Evolutionary conservation across 1,284 basidiomycete genomes (phyloP), one percentile per base, ranked within the genome.

Genomic region (Ustilago hordei): DNA sequence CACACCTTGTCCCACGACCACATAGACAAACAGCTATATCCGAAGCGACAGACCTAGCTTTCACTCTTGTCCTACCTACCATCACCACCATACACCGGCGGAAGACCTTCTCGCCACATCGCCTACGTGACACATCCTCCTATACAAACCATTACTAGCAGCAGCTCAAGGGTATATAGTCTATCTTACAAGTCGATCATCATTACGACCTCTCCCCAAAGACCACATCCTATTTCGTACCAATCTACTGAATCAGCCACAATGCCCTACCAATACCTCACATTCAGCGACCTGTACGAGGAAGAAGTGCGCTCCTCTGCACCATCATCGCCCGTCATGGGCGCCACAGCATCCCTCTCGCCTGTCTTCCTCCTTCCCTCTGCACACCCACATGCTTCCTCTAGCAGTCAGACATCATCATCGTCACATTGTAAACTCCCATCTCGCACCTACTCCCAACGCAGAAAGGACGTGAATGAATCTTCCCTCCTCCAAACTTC

Each of bases 221-320:
- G 19, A 41, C 12, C 13, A 15, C 39, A 19, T 8, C 17, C 7
- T 19, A 45, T 19, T 45, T 7, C 43, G n/a, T 19, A 19, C 43
- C 43, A 45, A 7, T 19, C 23, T 41, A 28, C 13, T 38, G 17
- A 17, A 41, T 17, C 35, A 31, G 23, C 55, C 8, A 43, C 59
- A n/a, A 52, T 78, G 75, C 70, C 66, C 1, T 78, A 73, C 23
- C 70, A 69, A 53, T 78, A 70, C 64, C 70, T 78, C 31, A 70
- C 75, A 28, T 78, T 78, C 63, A 78, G 75, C 64, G 61, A 78
- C 52, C 75, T 78, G 1, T 78, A 73, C 55, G 75, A 78, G 59
- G 64, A 74, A 54, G 48, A 73, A 55, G 63, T 69, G 50, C 60
- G 70, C 23, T 64, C 70, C 4, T 78, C 75, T 1, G 61, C 67